Evolutionary conservation across 192 early-diverging fungal genomes (phyloP).

Genomic region (Chytriomyces hyalinus): DNA sequence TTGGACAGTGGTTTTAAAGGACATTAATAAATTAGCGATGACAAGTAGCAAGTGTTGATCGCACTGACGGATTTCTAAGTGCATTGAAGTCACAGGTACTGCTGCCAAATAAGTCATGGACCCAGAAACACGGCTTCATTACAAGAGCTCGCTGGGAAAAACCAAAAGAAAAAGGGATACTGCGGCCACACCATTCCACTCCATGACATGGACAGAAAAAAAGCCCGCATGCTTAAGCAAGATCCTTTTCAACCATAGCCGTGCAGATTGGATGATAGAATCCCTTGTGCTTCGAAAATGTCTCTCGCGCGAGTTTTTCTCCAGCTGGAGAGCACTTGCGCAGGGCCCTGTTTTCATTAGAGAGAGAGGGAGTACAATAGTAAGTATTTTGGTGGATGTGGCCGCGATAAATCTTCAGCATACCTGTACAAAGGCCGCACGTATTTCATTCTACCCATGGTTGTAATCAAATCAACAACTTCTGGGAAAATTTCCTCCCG

Average conservation of each 20-base stretch:
- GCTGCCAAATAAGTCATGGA: no score
- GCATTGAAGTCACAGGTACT: no score
- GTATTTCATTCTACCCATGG: slow-evolving; percentile 95
- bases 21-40: not conserved
- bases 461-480: slow-evolving; percentile 80
- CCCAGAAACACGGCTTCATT: no score
- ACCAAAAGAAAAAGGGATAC: no score
- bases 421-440: slow-evolving; percentile 75
- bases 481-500: slow-evolving; percentile 77
- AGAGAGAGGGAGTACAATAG: not conserved
- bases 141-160: no score
- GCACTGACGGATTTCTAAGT: no score
- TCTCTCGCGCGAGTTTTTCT: slow-evolving; percentile 70
- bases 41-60: no score
- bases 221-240: slow-evolving; percentile 41
- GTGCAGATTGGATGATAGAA: slow-evolving; percentile 97
- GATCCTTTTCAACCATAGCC: slow-evolving; percentile 86
- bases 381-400: slow-evolving; percentile 7
- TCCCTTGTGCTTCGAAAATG: slow-evolving; percentile 74
- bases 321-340: slow-evolving; percentile 4
- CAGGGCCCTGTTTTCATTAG: not conserved
- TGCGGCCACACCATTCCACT: no score
- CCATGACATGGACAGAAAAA: no score
- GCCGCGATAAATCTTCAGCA: not conserved
- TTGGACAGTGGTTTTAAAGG: slow-evolving; percentile 14